phyloP scores from a whole-genome alignment of 345 rosid species.

The Hibiscus mutabilis region DNA sequence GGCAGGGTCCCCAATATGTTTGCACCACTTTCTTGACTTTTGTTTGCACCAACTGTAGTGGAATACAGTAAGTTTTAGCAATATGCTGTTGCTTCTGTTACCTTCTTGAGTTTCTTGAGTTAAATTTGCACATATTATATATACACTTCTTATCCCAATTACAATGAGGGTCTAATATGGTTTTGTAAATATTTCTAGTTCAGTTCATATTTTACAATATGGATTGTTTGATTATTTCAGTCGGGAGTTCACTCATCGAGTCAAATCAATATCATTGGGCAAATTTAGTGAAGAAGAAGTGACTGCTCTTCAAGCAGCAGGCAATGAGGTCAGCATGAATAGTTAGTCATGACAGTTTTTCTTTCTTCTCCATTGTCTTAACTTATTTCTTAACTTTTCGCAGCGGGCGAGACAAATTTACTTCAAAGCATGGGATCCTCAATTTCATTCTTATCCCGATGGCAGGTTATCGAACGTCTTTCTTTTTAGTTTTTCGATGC shows the following conservation, averaged over 20 bases:
- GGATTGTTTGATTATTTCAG: constrained; percentile 28
- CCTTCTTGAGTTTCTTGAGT: neutral
- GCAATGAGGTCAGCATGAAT: constrained; percentile 59
- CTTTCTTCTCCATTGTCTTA: constrained; percentile 3
- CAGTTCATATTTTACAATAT: neutral
- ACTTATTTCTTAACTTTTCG: neutral
- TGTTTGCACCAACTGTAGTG: constrained; percentile 80
- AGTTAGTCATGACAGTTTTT: neutral
- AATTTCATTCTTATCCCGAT: constrained; percentile 66
- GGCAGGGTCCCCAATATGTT: constrained; percentile 94
- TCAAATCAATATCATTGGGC: constrained; percentile 89
- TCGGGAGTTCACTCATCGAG: constrained; percentile 86
- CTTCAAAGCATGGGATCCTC: constrained; percentile 69
- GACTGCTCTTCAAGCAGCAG: constrained; percentile 66
- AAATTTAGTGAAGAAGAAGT: constrained; percentile 84
- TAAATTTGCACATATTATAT: neutral
- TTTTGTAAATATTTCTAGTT: neutral
- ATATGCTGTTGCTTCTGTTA: neutral
- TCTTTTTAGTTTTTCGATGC: neutral
- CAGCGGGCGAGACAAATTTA: constrained; percentile 73
- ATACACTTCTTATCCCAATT: neutral
- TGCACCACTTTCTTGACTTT: constrained; percentile 89
- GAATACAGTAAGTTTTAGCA: constrained; percentile 59
- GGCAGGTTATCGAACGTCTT: constrained; percentile 47
- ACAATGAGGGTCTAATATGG: neutral